A percentile compares a stretch with the other conserved stretches of the same genome.
phyloP scores from a whole-genome alignment of 169 alveolate species.

The Plasmodium reichenowi region DNA sequence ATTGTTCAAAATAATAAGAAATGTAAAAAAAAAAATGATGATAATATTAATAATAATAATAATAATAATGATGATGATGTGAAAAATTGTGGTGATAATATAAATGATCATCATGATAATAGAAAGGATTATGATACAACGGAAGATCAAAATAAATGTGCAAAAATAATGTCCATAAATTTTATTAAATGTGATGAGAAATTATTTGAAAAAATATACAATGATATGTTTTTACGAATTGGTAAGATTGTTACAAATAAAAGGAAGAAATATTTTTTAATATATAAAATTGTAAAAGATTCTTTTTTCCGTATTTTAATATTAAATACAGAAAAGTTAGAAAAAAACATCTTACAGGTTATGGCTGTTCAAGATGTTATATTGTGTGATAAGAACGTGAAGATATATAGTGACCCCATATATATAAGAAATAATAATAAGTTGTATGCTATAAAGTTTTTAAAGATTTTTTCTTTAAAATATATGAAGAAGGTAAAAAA shows the following conservation, averaged over 20 bases:
- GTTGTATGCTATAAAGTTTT: slow-evolving; percentile 59
- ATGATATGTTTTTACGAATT: slow-evolving; percentile 44
- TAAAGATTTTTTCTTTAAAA: slow-evolving; percentile 52
- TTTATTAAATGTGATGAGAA: slow-evolving; percentile 52
- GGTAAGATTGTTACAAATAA: slow-evolving; percentile 71
- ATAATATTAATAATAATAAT: too few species aligned
- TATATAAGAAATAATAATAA: slow-evolving; percentile 50
- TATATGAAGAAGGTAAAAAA: slow-evolving; percentile 41
- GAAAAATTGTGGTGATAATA: too few species aligned
- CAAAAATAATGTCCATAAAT: slow-evolving; percentile 13
- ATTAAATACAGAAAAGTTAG: slow-evolving; percentile 51
- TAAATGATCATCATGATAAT: too few species aligned
- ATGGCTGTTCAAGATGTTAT: slow-evolving; percentile 68
- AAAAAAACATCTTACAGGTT: slow-evolving; percentile 51
- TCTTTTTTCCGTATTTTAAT: slow-evolving; percentile 63
- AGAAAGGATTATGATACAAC: background rate
- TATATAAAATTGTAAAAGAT: slow-evolving; percentile 60
- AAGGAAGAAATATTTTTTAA: slow-evolving; percentile 59
- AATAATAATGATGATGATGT: too few species aligned
- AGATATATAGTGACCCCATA: slow-evolving; percentile 50
- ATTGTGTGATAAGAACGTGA: slow-evolving; percentile 61
- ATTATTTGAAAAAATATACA: slow-evolving; percentile 24
- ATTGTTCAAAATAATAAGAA: too few species aligned
- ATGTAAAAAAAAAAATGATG: too few species aligned
- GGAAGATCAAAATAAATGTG: slow-evolving; percentile 34